phyloP scores from a whole-genome alignment of 2,329 filamentous ascomycete species.

The Penicillium expansum region DNA sequence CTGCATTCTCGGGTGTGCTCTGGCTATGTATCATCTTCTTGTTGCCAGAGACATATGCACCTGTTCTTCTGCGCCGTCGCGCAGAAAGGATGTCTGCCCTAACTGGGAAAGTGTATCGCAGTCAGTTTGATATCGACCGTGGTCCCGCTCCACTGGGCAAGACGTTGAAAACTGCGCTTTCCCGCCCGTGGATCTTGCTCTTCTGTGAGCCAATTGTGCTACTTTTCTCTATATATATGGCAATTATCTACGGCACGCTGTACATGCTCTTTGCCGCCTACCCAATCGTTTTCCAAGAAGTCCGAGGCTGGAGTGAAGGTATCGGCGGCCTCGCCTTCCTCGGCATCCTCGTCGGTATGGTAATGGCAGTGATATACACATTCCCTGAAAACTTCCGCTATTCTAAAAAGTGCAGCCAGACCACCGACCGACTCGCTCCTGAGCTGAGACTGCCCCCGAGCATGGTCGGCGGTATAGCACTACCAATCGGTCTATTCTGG shows the following conservation, averaged over 20 bases:
- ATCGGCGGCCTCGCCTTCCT: conserved; percentile 29
- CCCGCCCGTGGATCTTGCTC: conserved; percentile 30
- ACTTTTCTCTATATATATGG: conserved; percentile 30
- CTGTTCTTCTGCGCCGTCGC: conserved; percentile 30
- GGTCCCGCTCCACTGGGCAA: conserved; percentile 19
- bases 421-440: conserved; percentile 44
- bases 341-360: conserved; percentile 32
- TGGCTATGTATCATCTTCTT: conserved; percentile 26
- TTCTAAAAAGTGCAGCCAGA: conserved; percentile 21
- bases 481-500: conserved; percentile 32
- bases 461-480: conserved; percentile 41
- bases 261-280: conserved; percentile 35
- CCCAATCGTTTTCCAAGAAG: conserved; percentile 30
- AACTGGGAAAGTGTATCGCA: conserved; percentile 26
- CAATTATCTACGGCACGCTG: conserved; percentile 31
- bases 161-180: conserved; percentile 26
- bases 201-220: conserved; percentile 33
- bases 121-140: conserved; percentile 28
- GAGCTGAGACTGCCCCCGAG: conserved; percentile 54
- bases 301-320: conserved; percentile 31
- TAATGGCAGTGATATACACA: conserved; percentile 24
- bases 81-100: conserved; percentile 27
- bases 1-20: conserved; percentile 28
- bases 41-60: conserved; percentile 32
- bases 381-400: conserved; percentile 36